A percentile compares a stretch with the other conserved stretches of the same genome.
phyloP scores from a whole-genome alignment of 768 basidiomycete species.

The Lactarius deliciosus region DNA sequence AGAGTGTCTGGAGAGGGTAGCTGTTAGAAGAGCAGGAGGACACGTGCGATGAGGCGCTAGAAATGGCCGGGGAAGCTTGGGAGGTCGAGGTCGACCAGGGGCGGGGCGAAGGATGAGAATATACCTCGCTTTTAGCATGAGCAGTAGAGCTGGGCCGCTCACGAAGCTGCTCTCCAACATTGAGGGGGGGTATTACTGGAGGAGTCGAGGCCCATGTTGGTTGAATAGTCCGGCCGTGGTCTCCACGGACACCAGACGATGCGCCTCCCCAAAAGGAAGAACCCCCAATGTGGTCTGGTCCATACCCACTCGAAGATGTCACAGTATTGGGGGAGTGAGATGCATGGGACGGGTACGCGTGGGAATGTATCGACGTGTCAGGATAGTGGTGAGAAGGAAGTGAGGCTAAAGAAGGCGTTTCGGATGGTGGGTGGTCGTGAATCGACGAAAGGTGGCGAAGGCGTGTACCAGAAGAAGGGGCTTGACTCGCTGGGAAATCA shows the following conservation, averaged over 20 bases:
- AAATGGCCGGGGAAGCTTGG: slow-evolving; percentile 18
- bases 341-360: slow-evolving; percentile 21
- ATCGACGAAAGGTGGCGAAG: slow-evolving; percentile 27
- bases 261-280: slow-evolving; percentile 18
- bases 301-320: slow-evolving; percentile 16
- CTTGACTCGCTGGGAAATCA: slow-evolving; percentile 28
- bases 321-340: slow-evolving; percentile 15
- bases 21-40: slow-evolving; percentile 23
- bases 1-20: slow-evolving; percentile 27
- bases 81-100: slow-evolving; percentile 27
- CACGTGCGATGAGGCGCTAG: slow-evolving; percentile 23
- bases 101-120: slow-evolving; percentile 24
- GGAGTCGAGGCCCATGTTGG: slow-evolving; percentile 17
- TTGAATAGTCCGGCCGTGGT: slow-evolving; percentile 20
- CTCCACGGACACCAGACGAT: slow-evolving; percentile 15
- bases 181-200: slow-evolving; percentile 23
- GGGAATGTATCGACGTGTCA: slow-evolving; percentile 24
- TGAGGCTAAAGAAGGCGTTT: slow-evolving; percentile 15
- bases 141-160: slow-evolving; percentile 16
- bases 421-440: slow-evolving; percentile 23
- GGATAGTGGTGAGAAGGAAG: slow-evolving; percentile 20
- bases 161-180: slow-evolving; percentile 21
- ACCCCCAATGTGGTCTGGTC: slow-evolving; percentile 15
- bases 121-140: slow-evolving; percentile 23
- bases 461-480: slow-evolving; percentile 22